Base-by-base conservation (phyloP, 139 green algal species). In the Micractinium sp. region DNA sequence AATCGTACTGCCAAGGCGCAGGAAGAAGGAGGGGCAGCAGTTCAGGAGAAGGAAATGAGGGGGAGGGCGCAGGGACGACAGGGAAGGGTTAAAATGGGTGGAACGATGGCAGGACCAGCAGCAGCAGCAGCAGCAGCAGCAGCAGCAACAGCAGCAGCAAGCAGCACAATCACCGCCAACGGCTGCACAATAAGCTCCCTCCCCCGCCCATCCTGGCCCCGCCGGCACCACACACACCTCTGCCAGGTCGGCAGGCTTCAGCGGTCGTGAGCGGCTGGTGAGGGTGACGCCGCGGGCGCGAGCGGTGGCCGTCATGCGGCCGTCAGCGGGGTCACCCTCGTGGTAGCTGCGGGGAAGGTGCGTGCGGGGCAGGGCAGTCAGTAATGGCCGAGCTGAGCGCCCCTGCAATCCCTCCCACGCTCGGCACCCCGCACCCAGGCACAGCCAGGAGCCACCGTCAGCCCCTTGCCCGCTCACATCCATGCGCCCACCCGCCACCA, bases 181-280 rank as follows among this genome's bases (percentile, higher is more conserved):
- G 3, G 20, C 63, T 27, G 12, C 63, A 5, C 9, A 71, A 5
- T 12, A 25, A 27, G 20, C 63, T 27, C 20, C 63, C 63, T 71
- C 14, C 18, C 63, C 63, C 63, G 2, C 63, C 13, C 63, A 67
- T 67, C 15, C 15, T 23, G 60, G 60, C 60, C 60, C 60, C 16
- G 15, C 60, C 60, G 15, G 20, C 63, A 5, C 63, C 63, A 14
- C 36, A 23, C 71, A 0, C 47, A 82, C 73, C 22, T 91, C 89
- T 0, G 25, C 63, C 20, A 99, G 88, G 91, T 99, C 97, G n/a
- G 93, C 77, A 19, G 96, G 96, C 60, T 85, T 81, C 47, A 99
- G 93, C 1, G 97, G 97, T 60, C 97, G 90, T 0, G 96, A 99
- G 18, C 90, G 88, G 7, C 95, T 98, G 31, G 97, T 99, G 20